These are phyloP conservation scores for Phytopythium aichiense DNA, from an alignment of 352 stramenopile species.

Conservation along the genomic window DNA sequence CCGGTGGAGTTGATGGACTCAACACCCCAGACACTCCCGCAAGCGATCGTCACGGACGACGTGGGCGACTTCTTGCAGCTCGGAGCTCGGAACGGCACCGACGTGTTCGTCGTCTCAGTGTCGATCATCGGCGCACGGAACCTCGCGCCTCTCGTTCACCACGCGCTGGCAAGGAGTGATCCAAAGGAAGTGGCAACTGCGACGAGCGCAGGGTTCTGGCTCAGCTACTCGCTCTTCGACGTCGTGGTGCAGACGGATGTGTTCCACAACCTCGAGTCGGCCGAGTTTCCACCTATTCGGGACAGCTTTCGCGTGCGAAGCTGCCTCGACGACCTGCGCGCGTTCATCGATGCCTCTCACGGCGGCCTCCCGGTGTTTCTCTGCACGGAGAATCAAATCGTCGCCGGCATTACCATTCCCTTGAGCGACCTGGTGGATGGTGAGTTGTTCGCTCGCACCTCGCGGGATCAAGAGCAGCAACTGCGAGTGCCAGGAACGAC, in stretches of 20 bases:
- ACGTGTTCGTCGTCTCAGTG: constrained; percentile 64
- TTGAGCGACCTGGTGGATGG: constrained; percentile 26
- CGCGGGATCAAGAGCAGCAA: background rate
- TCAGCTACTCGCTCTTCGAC: constrained; percentile 83
- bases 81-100: constrained; percentile 28
- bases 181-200: constrained; percentile 1
- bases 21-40: background rate
- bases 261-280: constrained; percentile 49
- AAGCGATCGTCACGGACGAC: constrained; percentile 13
- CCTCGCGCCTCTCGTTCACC: constrained; percentile 23
- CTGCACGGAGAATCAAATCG: constrained; percentile 60
- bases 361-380: constrained; percentile 51
- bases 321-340: constrained; percentile 37
- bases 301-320: constrained; percentile 70
- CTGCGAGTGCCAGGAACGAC: constrained; percentile 5
- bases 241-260: constrained; percentile 80
- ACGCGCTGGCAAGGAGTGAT: constrained; percentile 6
- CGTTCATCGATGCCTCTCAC: constrained; percentile 29
- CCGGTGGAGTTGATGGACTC: no score
- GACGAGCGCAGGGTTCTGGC: constrained; percentile 50
- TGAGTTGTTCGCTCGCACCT: constrained; percentile 10
- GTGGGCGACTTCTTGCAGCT: constrained; percentile 51
- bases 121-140: constrained; percentile 42
- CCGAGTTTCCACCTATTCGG: constrained; percentile 63
- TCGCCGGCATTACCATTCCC: constrained; percentile 57